Percentiles rank a stretch among this genome's conserved stretches.
phyloP scores from a whole-genome alignment of 75 land plant genomes.

The Azolla pinnata region DNA sequence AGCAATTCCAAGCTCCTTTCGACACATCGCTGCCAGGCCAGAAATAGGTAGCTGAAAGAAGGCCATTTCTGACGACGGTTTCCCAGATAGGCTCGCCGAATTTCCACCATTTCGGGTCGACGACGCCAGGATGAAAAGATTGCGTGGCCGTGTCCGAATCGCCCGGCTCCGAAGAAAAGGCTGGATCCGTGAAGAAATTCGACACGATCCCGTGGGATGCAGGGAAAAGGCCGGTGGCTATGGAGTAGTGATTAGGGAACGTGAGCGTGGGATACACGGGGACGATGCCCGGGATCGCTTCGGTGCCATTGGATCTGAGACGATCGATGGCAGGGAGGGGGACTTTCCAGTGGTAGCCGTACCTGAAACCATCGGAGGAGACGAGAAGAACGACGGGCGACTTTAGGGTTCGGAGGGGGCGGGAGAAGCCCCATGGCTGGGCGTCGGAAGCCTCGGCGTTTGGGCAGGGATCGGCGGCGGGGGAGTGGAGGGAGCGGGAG shows the following conservation, averaged over 20 bases:
- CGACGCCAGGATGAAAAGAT: constrained; percentile 41
- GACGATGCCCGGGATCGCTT: constrained; percentile 68
- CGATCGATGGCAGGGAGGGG: constrained; percentile 49
- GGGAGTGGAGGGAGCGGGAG: too few species aligned
- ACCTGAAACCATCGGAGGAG: constrained; percentile 86
- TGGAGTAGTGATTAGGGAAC: constrained; percentile 95
- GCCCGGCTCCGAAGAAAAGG: too few species aligned
- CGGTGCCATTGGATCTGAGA: constrained; percentile 62
- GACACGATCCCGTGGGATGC: constrained; percentile 79
- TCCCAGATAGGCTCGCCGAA: constrained; percentile 92
- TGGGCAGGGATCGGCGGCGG: too few species aligned
- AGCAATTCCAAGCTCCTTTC: constrained; percentile 61
- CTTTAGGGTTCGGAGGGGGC: constrained; percentile 38
- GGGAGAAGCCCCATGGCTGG: constrained; percentile 20
- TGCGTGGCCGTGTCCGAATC: constrained; percentile 39
- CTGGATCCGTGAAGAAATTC: constrained; percentile 66
- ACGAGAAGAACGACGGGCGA: constrained; percentile 58
- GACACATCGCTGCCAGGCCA: constrained; percentile 92
- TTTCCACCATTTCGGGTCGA: constrained; percentile 95
- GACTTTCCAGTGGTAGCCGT: constrained; percentile 77
- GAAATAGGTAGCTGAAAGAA: constrained; percentile 69
- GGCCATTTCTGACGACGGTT: constrained; percentile 63
- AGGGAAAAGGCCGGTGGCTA: constrained; percentile 92
- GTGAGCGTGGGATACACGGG: constrained; percentile 90
- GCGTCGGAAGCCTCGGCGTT: too few species aligned